phyloP scores from a whole-genome alignment of 495 filamentous ascomycete species.

The Aspergillus saccharolyticus region DNA sequence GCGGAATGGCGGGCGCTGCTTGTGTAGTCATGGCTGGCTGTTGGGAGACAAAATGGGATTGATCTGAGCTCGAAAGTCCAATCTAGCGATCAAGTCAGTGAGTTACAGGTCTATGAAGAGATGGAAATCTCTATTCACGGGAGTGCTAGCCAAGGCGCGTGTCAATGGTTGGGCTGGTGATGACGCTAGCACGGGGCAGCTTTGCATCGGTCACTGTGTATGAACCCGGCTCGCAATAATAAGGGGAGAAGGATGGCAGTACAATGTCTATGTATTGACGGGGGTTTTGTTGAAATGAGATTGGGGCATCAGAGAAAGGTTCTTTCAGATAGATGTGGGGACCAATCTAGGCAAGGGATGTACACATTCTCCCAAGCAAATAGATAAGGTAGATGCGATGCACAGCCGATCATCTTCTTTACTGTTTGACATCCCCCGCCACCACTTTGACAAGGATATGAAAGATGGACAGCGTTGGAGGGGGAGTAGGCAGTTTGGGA shows the following conservation, averaged over 20 bases:
- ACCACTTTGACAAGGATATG: slow-evolving; percentile 3
- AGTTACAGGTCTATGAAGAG: neutral
- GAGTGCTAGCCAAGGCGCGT: neutral
- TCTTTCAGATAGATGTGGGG: neutral
- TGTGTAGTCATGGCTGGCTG: slow-evolving; percentile 41
- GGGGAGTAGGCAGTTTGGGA: neutral
- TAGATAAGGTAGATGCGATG: slow-evolving; percentile 9
- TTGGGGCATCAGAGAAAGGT: neutral
- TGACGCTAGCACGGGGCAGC: slow-evolving; percentile 4
- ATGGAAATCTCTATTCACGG: neutral
- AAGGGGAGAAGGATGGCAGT: neutral
- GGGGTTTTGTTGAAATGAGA: neutral
- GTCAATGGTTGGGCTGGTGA: neutral
- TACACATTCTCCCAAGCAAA: slow-evolving; percentile 1
- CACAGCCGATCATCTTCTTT: slow-evolving; percentile 8
- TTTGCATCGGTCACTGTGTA: slow-evolving; percentile 1
- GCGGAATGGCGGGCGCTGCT: slow-evolving; percentile 41
- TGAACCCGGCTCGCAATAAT: neutral
- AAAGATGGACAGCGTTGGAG: neutral
- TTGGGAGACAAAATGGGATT: slow-evolving; percentile 2
- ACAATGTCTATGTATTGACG: neutral
- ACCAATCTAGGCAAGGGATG: neutral
- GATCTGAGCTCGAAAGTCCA: slow-evolving; percentile 1
- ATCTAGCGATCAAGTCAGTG: neutral
- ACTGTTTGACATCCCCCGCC: slow-evolving; percentile 1